These are phyloP conservation scores for Macrolepiota dolichaula DNA, from an alignment of 768 basidiomycete species.

Conservation along the genomic window DNA sequence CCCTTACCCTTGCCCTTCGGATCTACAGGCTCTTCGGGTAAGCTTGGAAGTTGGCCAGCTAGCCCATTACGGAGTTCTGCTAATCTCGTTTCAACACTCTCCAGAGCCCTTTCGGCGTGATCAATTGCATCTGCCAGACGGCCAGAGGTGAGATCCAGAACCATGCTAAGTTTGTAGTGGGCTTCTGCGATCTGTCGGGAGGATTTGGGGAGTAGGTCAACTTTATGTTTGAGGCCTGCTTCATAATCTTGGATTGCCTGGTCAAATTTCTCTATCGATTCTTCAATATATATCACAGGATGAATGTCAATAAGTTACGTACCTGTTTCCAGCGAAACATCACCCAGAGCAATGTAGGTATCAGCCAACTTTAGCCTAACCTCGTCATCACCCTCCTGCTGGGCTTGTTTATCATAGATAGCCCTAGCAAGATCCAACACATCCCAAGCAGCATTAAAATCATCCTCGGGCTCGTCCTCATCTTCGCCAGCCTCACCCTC, in stretches of 20 bases:
- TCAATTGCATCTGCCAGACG: slow-evolving; percentile 76
- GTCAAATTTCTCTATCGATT: slow-evolving; percentile 85
- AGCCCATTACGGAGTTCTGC: slow-evolving; percentile 52
- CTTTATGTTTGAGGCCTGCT: slow-evolving; percentile 71
- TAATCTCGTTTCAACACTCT: slow-evolving; percentile 72
- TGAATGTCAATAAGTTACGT: slow-evolving; percentile 18
- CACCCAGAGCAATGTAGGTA: slow-evolving; percentile 86
- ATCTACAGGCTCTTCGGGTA: slow-evolving; percentile 32
- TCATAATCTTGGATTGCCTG: slow-evolving; percentile 90
- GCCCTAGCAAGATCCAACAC: slow-evolving; percentile 92
- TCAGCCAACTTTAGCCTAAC: slow-evolving; percentile 84
- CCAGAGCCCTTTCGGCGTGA: slow-evolving; percentile 78
- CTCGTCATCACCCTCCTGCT: slow-evolving; percentile 52
- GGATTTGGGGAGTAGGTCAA: slow-evolving; percentile 71
- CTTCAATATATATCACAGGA: background rate
- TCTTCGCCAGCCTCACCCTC: slow-evolving; percentile 57
- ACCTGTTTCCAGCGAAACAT: slow-evolving; percentile 98
- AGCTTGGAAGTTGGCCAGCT: slow-evolving; percentile 31
- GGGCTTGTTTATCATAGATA: slow-evolving; percentile 69
- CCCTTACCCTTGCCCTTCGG: slow-evolving; percentile 78
- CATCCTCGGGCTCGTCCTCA: slow-evolving; percentile 88
- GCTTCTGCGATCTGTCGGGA: slow-evolving; percentile 92
- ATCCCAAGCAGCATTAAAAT: slow-evolving; percentile 98
- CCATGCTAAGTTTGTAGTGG: slow-evolving; percentile 92
- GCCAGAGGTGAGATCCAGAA: slow-evolving; percentile 86